phyloP scores from a whole-genome alignment of 495 filamentous ascomycete genomes.

The Daldinia bambusicola region DNA sequence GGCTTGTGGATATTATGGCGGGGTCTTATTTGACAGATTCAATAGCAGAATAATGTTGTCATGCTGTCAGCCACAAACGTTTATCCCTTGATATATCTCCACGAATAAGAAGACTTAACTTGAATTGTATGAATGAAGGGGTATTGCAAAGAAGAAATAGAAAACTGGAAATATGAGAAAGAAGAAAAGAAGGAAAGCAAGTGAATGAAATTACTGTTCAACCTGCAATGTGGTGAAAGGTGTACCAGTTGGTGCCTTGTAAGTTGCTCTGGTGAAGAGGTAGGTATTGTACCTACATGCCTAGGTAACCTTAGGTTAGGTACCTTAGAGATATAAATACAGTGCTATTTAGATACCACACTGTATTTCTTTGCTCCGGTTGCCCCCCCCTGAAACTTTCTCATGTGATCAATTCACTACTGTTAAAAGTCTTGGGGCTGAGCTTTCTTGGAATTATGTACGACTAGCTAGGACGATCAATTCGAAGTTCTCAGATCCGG shows the following conservation, averaged over 20 bases:
- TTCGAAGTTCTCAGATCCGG: conserved; percentile 1
- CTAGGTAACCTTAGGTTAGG: too few relatives aligned
- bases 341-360: neutral
- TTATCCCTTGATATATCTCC: neutral
- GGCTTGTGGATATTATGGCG: conserved; percentile 16
- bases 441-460: too few relatives aligned
- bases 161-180: conserved; percentile 9
- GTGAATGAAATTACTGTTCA: conserved; percentile 3
- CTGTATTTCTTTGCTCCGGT: neutral
- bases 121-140: neutral
- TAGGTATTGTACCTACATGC: too few relatives aligned
- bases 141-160: conserved; percentile 14
- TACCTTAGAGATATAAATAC: conserved; percentile 4
- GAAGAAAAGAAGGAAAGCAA: conserved; percentile 11
- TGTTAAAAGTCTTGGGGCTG: conserved; percentile 23
- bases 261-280: neutral
- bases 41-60: neutral
- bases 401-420: conserved; percentile 14
- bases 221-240: conserved; percentile 27
- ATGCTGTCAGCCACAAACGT: conserved; percentile 35
- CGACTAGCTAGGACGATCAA: conserved; percentile 10
- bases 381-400: conserved; percentile 5
- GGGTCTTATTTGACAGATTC: conserved; percentile 1
- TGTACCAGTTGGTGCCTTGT: conserved; percentile 14
- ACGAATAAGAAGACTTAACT: neutral